phyloP scores from a whole-genome alignment of 2,329 filamentous ascomycete species.

The Aspergillus texensis region DNA sequence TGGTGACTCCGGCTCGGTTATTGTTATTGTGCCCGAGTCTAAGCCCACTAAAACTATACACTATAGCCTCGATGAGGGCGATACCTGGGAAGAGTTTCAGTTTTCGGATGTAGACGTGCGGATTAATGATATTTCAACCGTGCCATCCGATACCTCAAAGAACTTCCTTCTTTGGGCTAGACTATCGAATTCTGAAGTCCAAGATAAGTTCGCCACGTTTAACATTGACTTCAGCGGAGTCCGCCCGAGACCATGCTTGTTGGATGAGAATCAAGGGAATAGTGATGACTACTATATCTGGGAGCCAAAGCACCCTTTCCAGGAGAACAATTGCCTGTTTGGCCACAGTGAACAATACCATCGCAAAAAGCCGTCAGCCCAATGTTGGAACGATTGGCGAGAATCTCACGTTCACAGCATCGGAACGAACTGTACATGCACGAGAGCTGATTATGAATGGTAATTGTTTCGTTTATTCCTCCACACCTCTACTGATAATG shows the following conservation, averaged over 20 bases:
- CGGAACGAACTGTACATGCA: constrained; percentile 77
- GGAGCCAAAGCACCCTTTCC: constrained; percentile 80
- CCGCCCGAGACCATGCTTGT: constrained; percentile 69
- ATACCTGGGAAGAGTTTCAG: constrained; percentile 73
- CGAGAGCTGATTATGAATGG: constrained; percentile 89
- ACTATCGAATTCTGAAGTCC: constrained; percentile 48
- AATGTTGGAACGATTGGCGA: constrained; percentile 80
- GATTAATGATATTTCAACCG: constrained; percentile 80
- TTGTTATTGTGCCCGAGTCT: constrained; percentile 79
- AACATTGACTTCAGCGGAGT: constrained; percentile 89
- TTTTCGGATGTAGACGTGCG: constrained; percentile 73
- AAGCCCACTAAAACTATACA: constrained; percentile 68
- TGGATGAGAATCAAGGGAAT: constrained; percentile 63
- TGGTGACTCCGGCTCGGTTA: constrained; percentile 90
- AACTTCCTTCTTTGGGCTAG: constrained; percentile 90
- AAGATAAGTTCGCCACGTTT: constrained; percentile 65
- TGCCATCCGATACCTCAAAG: constrained; percentile 83
- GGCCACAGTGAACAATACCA: constrained; percentile 88
- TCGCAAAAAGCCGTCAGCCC: constrained; percentile 76
- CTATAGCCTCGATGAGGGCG: constrained; percentile 81
- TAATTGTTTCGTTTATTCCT: constrained; percentile 47
- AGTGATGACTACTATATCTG: constrained; percentile 78
- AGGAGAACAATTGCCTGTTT: constrained; percentile 82
- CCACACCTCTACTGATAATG: not conserved
- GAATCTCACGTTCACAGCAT: constrained; percentile 73